phyloP scores from a whole-genome alignment of 306 rosid species.

The Crotalaria pallida region DNA sequence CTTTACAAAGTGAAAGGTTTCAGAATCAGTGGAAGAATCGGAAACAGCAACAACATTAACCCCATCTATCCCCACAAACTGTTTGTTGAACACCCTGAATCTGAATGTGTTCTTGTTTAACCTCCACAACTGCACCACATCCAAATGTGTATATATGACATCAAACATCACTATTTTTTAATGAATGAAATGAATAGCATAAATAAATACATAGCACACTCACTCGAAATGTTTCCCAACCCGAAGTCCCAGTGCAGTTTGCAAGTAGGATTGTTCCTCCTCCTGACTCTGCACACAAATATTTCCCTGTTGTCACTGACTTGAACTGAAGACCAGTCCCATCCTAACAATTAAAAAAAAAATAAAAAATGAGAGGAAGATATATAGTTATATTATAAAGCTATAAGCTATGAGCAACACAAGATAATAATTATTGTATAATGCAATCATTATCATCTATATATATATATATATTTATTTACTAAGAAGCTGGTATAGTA shows the following conservation, averaged over 20 bases:
- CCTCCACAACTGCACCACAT: slow-evolving; percentile 61
- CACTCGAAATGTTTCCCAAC: slow-evolving; percentile 70
- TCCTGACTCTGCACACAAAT: slow-evolving; percentile 52
- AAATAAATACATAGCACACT: neutral
- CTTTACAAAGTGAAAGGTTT: slow-evolving; percentile 41
- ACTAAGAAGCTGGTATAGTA: slow-evolving; percentile 5
- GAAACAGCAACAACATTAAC: slow-evolving; percentile 42
- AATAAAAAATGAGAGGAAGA: neutral
- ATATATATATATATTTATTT: no score
- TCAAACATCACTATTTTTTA: neutral
- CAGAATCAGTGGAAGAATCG: slow-evolving; percentile 24
- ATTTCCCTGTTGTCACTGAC: slow-evolving; percentile 54
- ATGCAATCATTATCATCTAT: no score
- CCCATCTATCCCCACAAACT: slow-evolving; percentile 61
- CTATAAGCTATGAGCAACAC: neutral
- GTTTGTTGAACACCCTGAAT: slow-evolving; percentile 52
- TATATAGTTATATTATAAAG: no score
- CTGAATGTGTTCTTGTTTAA: slow-evolving; percentile 41
- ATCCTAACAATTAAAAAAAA: no score
- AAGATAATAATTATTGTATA: neutral
- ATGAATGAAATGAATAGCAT: neutral
- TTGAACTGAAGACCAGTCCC: slow-evolving; percentile 61
- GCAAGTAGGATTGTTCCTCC: slow-evolving; percentile 72
- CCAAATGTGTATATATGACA: neutral
- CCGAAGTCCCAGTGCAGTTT: slow-evolving; percentile 51